Evolutionary conservation across 2,329 filamentous ascomycete genomes (phyloP).

Genomic region (Scedosporium boydii): DNA sequence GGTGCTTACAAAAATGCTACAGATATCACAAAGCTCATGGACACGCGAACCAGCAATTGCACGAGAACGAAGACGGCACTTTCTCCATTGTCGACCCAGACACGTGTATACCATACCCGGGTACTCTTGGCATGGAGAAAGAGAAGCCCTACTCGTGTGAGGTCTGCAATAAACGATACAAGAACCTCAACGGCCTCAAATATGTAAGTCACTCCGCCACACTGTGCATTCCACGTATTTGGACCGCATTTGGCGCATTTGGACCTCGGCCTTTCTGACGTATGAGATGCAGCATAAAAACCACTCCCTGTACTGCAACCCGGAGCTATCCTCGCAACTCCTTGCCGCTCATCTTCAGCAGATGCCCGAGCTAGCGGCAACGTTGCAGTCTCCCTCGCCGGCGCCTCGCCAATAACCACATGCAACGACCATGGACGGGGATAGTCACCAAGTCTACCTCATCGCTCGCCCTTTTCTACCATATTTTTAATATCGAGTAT

Average conservation of each 20-base stretch:
- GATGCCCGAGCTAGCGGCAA: background rate
- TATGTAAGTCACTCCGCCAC: conserved; percentile 48
- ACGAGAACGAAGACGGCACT: conserved; percentile 93
- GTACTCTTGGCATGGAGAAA: conserved; percentile 98
- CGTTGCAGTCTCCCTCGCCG: conserved; percentile 2
- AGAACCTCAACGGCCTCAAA: conserved; percentile 97
- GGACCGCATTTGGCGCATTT: background rate
- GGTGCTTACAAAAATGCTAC: background rate
- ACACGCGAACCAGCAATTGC: conserved; percentile 91
- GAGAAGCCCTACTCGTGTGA: conserved; percentile 98
- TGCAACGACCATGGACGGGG: background rate
- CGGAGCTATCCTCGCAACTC: conserved; percentile 9
- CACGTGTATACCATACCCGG: conserved; percentile 87
- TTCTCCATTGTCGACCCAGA: conserved; percentile 98
- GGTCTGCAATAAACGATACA: conserved; percentile 94
- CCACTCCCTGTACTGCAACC: conserved; percentile 13
- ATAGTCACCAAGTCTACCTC: background rate
- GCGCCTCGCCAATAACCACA: background rate
- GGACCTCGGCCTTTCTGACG: background rate
- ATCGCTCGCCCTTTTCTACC: background rate
- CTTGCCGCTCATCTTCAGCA: conserved; percentile 5
- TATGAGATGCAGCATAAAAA: conserved; percentile 9
- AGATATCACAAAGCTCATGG: conserved; percentile 74
- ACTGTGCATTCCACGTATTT: background rate
- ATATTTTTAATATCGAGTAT: background rate